Evolutionary conservation across 768 basidiomycete genomes (phyloP).

Genomic region (Strobilomyces dryophilus): DNA sequence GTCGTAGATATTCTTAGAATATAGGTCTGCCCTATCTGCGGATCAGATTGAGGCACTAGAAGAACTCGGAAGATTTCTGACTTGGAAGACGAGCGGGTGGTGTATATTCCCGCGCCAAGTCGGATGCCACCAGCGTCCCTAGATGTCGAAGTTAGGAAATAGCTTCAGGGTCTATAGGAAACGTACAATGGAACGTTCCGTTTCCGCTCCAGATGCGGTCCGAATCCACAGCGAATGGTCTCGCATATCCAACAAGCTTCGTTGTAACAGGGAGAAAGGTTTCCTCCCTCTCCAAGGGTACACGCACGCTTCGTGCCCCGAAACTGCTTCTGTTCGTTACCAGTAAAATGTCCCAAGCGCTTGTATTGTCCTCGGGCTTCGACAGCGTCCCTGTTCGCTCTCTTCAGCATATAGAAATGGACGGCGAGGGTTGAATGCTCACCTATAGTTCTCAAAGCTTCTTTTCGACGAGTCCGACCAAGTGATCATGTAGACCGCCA

Average conservation of each 20-base stretch:
- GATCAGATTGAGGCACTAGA: neutral
- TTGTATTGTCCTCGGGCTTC: constrained; percentile 12
- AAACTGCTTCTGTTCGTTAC: constrained; percentile 25
- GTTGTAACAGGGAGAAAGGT: constrained; percentile 12
- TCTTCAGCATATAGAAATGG: neutral
- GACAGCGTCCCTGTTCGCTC: constrained; percentile 10
- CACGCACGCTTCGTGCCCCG: constrained; percentile 21
- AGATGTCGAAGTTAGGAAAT: constrained; percentile 4
- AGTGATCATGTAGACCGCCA: constrained; percentile 18
- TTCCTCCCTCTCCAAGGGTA: constrained; percentile 18
- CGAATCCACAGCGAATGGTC: constrained; percentile 20
- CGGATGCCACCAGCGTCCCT: constrained; percentile 18
- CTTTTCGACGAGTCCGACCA: constrained; percentile 12
- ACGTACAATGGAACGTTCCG: constrained; percentile 10
- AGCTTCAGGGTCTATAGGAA: neutral
- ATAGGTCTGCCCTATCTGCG: constrained; percentile 14
- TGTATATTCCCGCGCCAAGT: constrained; percentile 26
- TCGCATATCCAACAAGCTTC: constrained; percentile 17
- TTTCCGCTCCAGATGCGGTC: constrained; percentile 19
- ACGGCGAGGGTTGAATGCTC: neutral
- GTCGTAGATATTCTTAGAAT: constrained; percentile 11
- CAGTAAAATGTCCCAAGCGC: neutral
- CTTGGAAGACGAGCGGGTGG: constrained; percentile 22
- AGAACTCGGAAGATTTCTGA: neutral
- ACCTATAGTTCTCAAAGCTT: constrained; percentile 20